These are phyloP conservation scores for Dryas drummondii DNA, from an alignment of 306 rosid genomes.

Conservation along the genomic window DNA sequence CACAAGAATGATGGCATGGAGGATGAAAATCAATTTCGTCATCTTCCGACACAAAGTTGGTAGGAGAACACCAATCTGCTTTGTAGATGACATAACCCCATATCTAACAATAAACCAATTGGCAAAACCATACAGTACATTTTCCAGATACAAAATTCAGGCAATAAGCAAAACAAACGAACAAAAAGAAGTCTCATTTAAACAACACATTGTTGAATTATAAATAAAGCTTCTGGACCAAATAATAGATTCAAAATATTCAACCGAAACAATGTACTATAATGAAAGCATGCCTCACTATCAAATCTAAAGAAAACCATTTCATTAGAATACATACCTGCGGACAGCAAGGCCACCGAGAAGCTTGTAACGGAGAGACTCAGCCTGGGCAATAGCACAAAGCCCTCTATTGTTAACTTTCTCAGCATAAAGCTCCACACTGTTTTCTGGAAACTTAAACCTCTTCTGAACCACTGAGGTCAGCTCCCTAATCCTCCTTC, in stretches of 20 bases:
- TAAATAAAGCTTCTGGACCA: not conserved
- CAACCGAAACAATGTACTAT: not conserved
- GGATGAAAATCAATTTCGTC: slow-evolving; percentile 10
- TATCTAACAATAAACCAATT: slow-evolving; percentile 1
- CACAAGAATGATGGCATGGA: slow-evolving; percentile 10
- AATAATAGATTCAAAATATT: not conserved
- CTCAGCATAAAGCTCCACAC: slow-evolving; percentile 83
- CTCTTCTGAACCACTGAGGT: slow-evolving; percentile 75
- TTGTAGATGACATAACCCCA: slow-evolving; percentile 48
- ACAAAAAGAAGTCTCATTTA: not conserved
- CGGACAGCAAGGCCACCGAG: slow-evolving; percentile 76
- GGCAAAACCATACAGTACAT: not conserved
- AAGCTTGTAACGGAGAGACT: slow-evolving; percentile 73
- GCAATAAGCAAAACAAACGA: not conserved
- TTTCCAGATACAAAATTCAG: not conserved
- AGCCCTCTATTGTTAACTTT: slow-evolving; percentile 72
- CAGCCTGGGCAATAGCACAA: slow-evolving; percentile 67
- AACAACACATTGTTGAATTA: not conserved
- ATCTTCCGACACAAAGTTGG: slow-evolving; percentile 46
- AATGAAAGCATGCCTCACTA: not conserved
- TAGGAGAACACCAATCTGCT: slow-evolving; percentile 44
- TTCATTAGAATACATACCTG: slow-evolving; percentile 31
- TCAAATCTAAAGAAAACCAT: not conserved
- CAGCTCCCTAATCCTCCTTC: slow-evolving; percentile 70
- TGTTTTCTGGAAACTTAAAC: slow-evolving; percentile 69